Evolutionary conservation across 179 eudicot genomes (phyloP).

Genomic region (Beta corolliflora): DNA sequence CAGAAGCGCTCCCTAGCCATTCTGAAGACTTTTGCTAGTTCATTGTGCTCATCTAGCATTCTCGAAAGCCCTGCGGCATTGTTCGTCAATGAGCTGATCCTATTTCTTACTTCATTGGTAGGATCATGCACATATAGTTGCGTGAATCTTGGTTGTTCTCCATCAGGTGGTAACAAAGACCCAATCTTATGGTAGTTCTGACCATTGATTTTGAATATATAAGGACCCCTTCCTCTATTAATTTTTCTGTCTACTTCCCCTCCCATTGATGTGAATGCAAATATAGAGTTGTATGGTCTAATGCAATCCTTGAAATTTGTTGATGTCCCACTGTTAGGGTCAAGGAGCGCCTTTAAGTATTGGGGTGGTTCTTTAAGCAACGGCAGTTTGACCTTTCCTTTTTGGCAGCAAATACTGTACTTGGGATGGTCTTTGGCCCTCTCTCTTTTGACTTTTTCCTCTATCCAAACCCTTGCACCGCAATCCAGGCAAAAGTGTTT

Average conservation of each 20-base stretch:
- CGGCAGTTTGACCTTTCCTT: slow-evolving; percentile 4
- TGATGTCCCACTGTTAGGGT: neutral
- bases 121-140: neutral
- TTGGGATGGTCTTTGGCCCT: neutral
- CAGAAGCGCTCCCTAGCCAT: slow-evolving; percentile 5
- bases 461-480: too few relatives aligned
- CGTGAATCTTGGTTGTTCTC: neutral
- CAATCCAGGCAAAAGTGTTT: too few relatives aligned
- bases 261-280: slow-evolving; percentile 7
- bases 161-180: slow-evolving; percentile 13
- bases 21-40: neutral
- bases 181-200: slow-evolving; percentile 22
- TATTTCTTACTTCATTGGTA: too few relatives aligned
- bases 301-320: neutral
- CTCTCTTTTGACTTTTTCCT: neutral
- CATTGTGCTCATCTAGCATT: slow-evolving; percentile 10
- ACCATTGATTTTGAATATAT: slow-evolving; percentile 2
- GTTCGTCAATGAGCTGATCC: neutral
- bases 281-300: neutral
- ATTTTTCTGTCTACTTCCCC: neutral
- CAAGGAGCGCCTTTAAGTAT: neutral
- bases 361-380: neutral
- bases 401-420: neutral
- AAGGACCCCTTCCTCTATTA: neutral
- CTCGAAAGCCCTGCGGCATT: neutral